Percentiles rank a stretch among this genome's conserved stretches.
Conservation (phyloP, 2,329 filamentous ascomycete species). For the Fusarium citri region DNA sequence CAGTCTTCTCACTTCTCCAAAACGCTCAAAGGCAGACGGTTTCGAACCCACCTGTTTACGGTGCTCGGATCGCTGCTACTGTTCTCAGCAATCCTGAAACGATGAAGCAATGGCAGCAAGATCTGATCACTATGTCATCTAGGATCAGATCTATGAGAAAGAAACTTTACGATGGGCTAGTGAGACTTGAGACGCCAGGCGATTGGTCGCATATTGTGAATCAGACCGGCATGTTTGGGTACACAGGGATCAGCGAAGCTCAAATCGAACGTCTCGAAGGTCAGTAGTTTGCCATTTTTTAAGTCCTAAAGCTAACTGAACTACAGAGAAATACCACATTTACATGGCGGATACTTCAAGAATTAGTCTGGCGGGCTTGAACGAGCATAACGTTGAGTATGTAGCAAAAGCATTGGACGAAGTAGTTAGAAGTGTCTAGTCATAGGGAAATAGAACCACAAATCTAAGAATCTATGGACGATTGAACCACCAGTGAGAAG, state of each 20-base stretch:
- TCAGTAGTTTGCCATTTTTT: background rate
- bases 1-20: conserved; percentile 47
- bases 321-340: conserved; percentile 50
- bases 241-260: conserved; percentile 60
- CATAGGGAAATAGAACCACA: accelerated
- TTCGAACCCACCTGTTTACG: conserved; percentile 52
- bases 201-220: conserved; percentile 53
- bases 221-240: conserved; percentile 57
- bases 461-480: background rate
- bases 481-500: background rate
- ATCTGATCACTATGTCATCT: conserved; percentile 53
- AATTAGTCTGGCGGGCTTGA: conserved; percentile 55
- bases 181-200: conserved; percentile 49
- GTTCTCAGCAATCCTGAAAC: conserved; percentile 49
- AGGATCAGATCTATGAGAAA: conserved; percentile 52
- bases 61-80: conserved; percentile 50
- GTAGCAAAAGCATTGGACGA: conserved; percentile 30
- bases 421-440: conserved; percentile 20
- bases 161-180: conserved; percentile 50
- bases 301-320: background rate
- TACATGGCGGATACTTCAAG: conserved; percentile 55
- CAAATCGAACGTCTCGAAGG: conserved; percentile 57
- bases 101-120: conserved; percentile 49
- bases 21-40: conserved; percentile 51
- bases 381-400: conserved; percentile 50